A percentile compares a stretch with the other conserved stretches of the same genome.
Conservation (phyloP, 352 stramenopile genomes). For the Globisporangium takayamanum region DNA sequence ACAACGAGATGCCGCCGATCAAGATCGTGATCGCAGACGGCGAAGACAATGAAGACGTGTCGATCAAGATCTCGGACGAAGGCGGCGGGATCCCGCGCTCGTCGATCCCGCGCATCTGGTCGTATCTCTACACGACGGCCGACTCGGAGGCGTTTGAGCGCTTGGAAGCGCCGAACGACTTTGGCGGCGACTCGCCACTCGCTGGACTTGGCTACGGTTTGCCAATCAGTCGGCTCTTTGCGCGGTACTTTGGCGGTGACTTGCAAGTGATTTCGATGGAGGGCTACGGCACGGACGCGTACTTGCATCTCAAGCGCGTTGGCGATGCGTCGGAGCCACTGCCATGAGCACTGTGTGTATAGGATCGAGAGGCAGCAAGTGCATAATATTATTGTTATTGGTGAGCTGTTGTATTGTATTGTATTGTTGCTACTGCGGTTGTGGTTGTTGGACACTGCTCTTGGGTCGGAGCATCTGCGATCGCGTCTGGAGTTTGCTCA, state of each 20-base stretch:
- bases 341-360: conserved; percentile 16
- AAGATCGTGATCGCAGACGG: conserved; percentile 99
- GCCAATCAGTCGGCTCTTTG: conserved; percentile 95
- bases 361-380: not conserved
- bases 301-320: conserved; percentile 91
- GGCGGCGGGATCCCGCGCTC: conserved; percentile 98
- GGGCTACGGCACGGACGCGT: conserved; percentile 98
- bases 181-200: conserved; percentile 85
- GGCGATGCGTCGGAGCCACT: conserved; percentile 86
- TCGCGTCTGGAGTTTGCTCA: conserved; percentile 50
- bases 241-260: conserved; percentile 99
- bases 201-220: conserved; percentile 96
- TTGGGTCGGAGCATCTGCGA: conserved; percentile 49
- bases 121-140: conserved; percentile 99
- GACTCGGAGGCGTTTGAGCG: conserved; percentile 91
- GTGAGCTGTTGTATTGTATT: not conserved
- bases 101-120: conserved; percentile 98
- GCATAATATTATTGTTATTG: not conserved
- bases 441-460: conserved; percentile 19
- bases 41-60: conserved; percentile 98
- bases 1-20: conserved; percentile 97
- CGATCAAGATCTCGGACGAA: conserved; percentile 99
- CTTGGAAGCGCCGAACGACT: conserved; percentile 84
- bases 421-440: not conserved
- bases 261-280: conserved; percentile 99